Conservation (phyloP, 1,284 basidiomycete genomes). For the Leccinum subspadiceum region DNA sequence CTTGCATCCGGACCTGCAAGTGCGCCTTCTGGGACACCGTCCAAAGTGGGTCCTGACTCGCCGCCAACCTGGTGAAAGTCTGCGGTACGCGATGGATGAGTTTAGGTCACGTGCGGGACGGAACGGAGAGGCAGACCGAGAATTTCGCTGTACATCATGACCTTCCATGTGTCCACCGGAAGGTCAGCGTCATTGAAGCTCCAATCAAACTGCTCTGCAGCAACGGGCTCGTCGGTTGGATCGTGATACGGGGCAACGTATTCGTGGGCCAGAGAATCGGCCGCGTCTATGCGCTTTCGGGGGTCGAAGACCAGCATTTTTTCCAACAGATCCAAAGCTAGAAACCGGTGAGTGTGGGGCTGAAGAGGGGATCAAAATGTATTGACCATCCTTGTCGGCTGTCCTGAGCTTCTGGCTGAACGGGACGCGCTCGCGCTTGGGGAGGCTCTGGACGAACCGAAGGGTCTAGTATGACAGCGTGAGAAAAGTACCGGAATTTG, state of each 20-base stretch:
- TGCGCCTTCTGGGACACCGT: slow-evolving; percentile 57
- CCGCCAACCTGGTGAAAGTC: slow-evolving; percentile 77
- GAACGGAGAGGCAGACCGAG: slow-evolving; percentile 59
- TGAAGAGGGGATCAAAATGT: background rate
- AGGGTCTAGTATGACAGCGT: slow-evolving; percentile 66
- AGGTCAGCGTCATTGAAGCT: slow-evolving; percentile 99
- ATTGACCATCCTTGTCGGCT: slow-evolving; percentile 79
- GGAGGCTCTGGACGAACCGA: slow-evolving; percentile 97
- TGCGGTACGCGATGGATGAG: slow-evolving; percentile 29
- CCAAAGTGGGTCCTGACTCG: slow-evolving; percentile 42
- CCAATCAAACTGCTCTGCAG: slow-evolving; percentile 97
- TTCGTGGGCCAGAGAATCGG: slow-evolving; percentile 88
- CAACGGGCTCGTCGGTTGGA: slow-evolving; percentile 95
- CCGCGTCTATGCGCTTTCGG: slow-evolving; percentile 92
- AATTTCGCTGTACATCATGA: slow-evolving; percentile 97
- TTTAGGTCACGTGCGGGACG: background rate
- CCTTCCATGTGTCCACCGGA: slow-evolving; percentile 99
- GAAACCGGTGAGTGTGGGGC: slow-evolving; percentile 7
- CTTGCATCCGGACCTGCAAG: slow-evolving; percentile 55
- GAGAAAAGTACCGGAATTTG: slow-evolving; percentile 11
- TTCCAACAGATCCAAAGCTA: slow-evolving; percentile 94
- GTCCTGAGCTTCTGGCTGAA: slow-evolving; percentile 94
- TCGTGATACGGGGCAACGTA: slow-evolving; percentile 99
- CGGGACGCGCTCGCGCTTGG: slow-evolving; percentile 93
- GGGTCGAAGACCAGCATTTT: slow-evolving; percentile 99